These are phyloP conservation scores for Omphalotus olearius DNA, from an alignment of 1,284 basidiomycete species.

Conservation along the genomic window DNA sequence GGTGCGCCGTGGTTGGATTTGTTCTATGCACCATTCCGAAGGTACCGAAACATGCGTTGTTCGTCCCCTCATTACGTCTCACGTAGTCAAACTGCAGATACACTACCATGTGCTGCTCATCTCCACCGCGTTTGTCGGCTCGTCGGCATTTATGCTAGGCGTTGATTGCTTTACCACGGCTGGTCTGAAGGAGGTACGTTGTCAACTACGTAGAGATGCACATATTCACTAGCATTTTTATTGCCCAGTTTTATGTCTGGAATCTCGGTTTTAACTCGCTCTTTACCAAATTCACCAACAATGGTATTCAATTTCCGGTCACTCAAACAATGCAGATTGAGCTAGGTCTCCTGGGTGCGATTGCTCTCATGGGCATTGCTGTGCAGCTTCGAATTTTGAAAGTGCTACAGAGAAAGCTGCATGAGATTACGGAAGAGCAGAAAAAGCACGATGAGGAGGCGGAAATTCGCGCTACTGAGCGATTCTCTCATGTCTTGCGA, in stretches of 20 bases:
- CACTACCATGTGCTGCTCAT: constrained; percentile 80
- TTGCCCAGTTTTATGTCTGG: constrained; percentile 83
- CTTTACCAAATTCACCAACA: constrained; percentile 71
- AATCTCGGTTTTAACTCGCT: constrained; percentile 82
- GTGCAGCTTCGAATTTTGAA: constrained; percentile 86
- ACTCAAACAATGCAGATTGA: constrained; percentile 92
- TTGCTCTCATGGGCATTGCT: constrained; percentile 82
- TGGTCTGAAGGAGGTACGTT: constrained; percentile 81
- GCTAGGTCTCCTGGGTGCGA: constrained; percentile 79
- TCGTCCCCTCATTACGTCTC: constrained; percentile 10
- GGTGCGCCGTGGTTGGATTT: constrained; percentile 54
- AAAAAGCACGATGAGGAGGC: constrained; percentile 71
- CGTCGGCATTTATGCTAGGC: constrained; percentile 90
- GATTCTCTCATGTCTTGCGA: constrained; percentile 60
- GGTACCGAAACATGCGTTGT: constrained; percentile 23
- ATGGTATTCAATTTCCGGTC: constrained; percentile 75
- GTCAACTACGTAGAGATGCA: constrained; percentile 1
- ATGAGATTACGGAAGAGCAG: constrained; percentile 76
- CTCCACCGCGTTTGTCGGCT: constrained; percentile 84
- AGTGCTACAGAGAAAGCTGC: constrained; percentile 73
- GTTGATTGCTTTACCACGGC: constrained; percentile 92
- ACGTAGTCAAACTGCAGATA: constrained; percentile 33
- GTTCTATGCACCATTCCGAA: constrained; percentile 62
- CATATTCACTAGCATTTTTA: constrained; percentile 4
- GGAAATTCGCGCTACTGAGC: constrained; percentile 70